Evolutionary conservation across 495 filamentous ascomycete genomes (phyloP).

Genomic region (Lophiostoma macrostomum): DNA sequence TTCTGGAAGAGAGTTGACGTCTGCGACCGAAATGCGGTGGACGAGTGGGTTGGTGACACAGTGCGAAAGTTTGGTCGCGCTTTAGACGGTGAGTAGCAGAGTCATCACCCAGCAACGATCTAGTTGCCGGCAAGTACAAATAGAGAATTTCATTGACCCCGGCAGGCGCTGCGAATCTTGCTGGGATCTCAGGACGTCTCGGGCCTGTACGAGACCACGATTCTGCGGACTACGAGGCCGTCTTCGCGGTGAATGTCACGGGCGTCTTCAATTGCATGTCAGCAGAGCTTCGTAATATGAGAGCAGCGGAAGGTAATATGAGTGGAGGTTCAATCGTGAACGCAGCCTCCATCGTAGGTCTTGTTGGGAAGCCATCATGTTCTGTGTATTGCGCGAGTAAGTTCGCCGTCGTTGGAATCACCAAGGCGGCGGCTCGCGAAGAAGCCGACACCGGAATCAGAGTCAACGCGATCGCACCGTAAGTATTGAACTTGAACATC

Average conservation of each 20-base stretch:
- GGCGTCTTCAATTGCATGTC: constrained; percentile 36
- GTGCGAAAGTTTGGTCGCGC: constrained; percentile 40
- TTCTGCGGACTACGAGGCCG: constrained; percentile 29
- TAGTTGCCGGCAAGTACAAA: no score
- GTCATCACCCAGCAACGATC: no score
- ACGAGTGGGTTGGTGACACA: constrained; percentile 48
- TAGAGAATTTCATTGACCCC: not conserved
- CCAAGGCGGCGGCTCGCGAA: constrained; percentile 47
- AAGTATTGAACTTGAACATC: no score
- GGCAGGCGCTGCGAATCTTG: constrained; percentile 36
- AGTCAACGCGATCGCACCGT: constrained; percentile 28
- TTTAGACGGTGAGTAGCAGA: constrained; percentile 28
- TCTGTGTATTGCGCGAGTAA: constrained; percentile 58
- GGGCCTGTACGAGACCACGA: constrained; percentile 40
- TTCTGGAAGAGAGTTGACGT: constrained; percentile 17
- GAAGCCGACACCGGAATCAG: constrained; percentile 13
- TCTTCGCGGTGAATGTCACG: constrained; percentile 37
- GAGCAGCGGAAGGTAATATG: not conserved
- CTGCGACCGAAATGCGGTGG: constrained; percentile 36
- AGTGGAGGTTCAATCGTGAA: constrained; percentile 50
- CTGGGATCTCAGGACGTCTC: constrained; percentile 45
- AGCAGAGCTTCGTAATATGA: constrained; percentile 30
- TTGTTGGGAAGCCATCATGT: constrained; percentile 49
- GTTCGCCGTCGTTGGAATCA: constrained; percentile 54
- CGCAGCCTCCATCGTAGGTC: constrained; percentile 53